Evolutionary conservation across 768 basidiomycete genomes (phyloP), one percentile per base, ranked within the genome.

Genomic region (Russula abietina): DNA sequence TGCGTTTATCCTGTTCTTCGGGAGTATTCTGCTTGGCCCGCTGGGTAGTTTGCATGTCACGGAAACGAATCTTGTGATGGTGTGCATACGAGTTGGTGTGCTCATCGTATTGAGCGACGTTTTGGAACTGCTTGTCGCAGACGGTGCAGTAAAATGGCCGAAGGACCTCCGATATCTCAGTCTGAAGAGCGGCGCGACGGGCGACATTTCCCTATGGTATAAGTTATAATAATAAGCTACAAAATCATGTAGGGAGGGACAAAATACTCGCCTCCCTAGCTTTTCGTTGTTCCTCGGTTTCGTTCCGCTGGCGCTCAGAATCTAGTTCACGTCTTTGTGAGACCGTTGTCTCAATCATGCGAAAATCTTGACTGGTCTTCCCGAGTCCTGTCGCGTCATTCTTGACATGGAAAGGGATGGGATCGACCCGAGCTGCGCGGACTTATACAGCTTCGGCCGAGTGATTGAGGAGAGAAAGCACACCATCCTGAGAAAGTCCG

Each of bases 71-170:
- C 74, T 88, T 91, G 75, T 91, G 91, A 68, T 90, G 88, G 70
- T 92, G 90, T 0, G 89, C 88, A 67, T 91, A 92, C 8, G 91
- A 91, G 69, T 92, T 93, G 58, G 88, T 89, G 73, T 93, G 91
- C 69, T 93, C 91, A 66, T 93, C 91, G 68, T 89, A 93, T 69
- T 91, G 91, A 0, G 89, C 85, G 22, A 93, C 88, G 54, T 81
- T 93, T 72, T 86, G 81, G 75, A 92, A 93, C 71, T 93, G 91
- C 71, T 92, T 92, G 65, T 91, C 89, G 76, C 91, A 93, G 22
- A 91, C 79, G 28, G 78, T 74, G 71, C 91, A 93, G 71, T 91
- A 92, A 74, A 93, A 93, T 10, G 88, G 79, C 36, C 80, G 80
- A 52, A 93, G 79, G 5, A 85, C 84, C 53, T 79, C 79, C 1